Percentiles rank a stretch among this genome's conserved stretches.
These are phyloP conservation scores for Kluyveromyces wickerhamii DNA, from an alignment of 805 yeast species.

Conservation along the genomic window DNA sequence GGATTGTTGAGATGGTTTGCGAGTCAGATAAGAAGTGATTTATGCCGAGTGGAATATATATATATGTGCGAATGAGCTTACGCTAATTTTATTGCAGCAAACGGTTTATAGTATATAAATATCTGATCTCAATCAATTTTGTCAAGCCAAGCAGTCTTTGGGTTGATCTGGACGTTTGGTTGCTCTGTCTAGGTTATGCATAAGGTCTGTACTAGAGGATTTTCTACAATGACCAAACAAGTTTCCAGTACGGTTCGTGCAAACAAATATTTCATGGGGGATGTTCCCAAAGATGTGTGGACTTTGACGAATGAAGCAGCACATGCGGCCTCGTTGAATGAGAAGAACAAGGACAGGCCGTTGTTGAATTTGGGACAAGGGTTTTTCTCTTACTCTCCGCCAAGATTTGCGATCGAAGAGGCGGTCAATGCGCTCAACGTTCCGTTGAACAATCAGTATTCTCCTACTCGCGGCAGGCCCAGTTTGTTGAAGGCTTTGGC, in stretches of 20 bases:
- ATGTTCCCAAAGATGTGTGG: constrained; percentile 88
- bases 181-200: no score
- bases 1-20: no score
- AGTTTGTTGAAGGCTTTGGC: constrained; percentile 63
- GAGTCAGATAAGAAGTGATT: no score
- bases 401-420: constrained; percentile 81
- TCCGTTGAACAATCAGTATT: constrained; percentile 82
- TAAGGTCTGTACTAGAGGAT: constrained; percentile 6
- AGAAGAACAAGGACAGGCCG: constrained; percentile 56
- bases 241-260: constrained; percentile 13
- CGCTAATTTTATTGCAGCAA: background rate
- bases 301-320: constrained; percentile 92
- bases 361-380: constrained; percentile 94
- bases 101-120: background rate
- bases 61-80: no score
- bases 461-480: constrained; percentile 85
- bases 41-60: background rate
- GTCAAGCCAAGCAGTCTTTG: no score
- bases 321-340: constrained; percentile 54
- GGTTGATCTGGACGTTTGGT: no score
- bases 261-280: constrained; percentile 45
- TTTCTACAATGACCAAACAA: constrained; percentile 9
- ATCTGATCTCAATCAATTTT: no score
- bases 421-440: constrained; percentile 65
- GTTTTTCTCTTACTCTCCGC: constrained; percentile 93